phyloP scores from a whole-genome alignment of 805 yeast species.

The Deakozyma indianensis region DNA sequence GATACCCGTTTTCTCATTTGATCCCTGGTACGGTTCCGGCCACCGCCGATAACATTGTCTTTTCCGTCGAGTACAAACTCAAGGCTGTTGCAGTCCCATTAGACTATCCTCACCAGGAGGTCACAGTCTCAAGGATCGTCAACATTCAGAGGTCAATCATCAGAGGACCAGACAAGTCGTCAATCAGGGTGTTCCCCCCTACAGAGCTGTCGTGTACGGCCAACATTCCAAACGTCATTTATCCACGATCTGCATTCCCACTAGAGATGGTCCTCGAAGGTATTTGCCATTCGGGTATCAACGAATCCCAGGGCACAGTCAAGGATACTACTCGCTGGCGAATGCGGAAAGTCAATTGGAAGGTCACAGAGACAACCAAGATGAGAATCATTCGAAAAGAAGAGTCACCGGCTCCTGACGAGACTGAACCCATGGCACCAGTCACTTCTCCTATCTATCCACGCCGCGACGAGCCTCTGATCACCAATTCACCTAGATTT shows the following conservation, averaged over 20 bases:
- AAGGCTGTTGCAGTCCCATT: slow-evolving; percentile 35
- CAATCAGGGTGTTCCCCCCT: slow-evolving; percentile 89
- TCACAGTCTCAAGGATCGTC: slow-evolving; percentile 15
- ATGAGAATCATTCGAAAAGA: slow-evolving; percentile 25
- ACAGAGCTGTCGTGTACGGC: slow-evolving; percentile 82
- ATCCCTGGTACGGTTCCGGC: slow-evolving; percentile 84
- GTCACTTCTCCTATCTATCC: not conserved
- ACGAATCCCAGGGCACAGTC: slow-evolving; percentile 17
- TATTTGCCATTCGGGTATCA: slow-evolving; percentile 20
- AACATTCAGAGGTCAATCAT: slow-evolving; percentile 63
- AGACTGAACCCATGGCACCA: slow-evolving; percentile 29
- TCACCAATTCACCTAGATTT: not conserved
- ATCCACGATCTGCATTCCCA: slow-evolving; percentile 77
- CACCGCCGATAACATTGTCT: slow-evolving; percentile 41
- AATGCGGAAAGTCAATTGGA: slow-evolving; percentile 80
- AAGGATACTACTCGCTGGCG: slow-evolving; percentile 53
- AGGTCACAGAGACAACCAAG: slow-evolving; percentile 70
- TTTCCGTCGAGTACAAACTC: slow-evolving; percentile 61
- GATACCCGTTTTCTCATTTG: slow-evolving; percentile 82
- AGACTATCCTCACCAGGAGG: slow-evolving; percentile 32
- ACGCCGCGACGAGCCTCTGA: not conserved
- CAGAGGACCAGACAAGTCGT: slow-evolving; percentile 72
- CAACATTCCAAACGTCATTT: slow-evolving; percentile 73
- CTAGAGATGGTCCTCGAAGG: slow-evolving; percentile 68
- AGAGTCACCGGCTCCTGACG: slow-evolving; percentile 27